phyloP scores from a whole-genome alignment of 805 yeast species.

The Dipodascus geniculatus region DNA sequence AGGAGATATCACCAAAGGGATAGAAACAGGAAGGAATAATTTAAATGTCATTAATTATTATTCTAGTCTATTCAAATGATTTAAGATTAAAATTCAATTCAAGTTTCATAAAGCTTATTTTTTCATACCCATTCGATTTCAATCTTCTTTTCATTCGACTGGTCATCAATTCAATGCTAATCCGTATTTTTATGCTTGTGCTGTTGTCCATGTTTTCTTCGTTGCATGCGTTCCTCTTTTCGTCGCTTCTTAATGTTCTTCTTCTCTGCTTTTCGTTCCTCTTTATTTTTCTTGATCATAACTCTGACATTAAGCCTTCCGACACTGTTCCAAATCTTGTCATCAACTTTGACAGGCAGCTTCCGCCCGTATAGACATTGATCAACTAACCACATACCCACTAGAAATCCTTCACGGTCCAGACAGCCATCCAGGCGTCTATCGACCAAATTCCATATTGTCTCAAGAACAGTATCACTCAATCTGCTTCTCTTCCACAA shows the following conservation, averaged over 20 bases:
- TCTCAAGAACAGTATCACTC: slow-evolving; percentile 45
- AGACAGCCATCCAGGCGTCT: slow-evolving; percentile 52
- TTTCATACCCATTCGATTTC: background rate
- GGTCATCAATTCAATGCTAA: background rate
- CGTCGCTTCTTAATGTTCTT: background rate
- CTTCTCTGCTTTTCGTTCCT: slow-evolving; percentile 4
- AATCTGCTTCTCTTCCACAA: slow-evolving; percentile 74
- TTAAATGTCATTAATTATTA: background rate
- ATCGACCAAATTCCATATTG: slow-evolving; percentile 61
- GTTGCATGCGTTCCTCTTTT: background rate
- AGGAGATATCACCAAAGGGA: background rate
- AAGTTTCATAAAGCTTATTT: background rate
- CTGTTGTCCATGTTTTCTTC: background rate
- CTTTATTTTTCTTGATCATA: slow-evolving; percentile 19
- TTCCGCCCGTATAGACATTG: slow-evolving; percentile 92
- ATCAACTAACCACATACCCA: slow-evolving; percentile 98
- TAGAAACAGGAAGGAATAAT: background rate
- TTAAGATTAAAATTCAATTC: background rate
- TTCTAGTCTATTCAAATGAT: background rate
- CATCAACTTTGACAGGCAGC: slow-evolving; percentile 58
- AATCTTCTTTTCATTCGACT: background rate
- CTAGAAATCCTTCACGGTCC: slow-evolving; percentile 70
- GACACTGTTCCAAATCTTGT: slow-evolving; percentile 72
- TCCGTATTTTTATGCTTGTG: background rate
- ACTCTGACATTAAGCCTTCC: slow-evolving; percentile 30